Percentiles rank a stretch among this genome's conserved stretches.
Conservation (phyloP, 2,329 filamentous ascomycete species). For the Tolypocladium amazonense region DNA sequence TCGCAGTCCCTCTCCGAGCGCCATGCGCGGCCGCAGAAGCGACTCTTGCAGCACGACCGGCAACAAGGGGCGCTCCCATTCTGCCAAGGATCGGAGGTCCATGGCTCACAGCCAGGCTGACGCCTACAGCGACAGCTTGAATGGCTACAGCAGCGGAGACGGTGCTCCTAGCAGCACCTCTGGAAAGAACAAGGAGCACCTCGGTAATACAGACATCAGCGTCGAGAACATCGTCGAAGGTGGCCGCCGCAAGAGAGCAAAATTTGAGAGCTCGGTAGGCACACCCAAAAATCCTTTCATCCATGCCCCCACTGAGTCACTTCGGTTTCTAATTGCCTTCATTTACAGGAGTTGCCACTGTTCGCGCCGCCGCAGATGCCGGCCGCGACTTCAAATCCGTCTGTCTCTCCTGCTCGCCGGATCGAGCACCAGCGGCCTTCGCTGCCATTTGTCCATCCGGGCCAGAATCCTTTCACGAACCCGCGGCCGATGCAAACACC, state of each 20-base stretch:
- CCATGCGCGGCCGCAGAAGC: conserved; percentile 63
- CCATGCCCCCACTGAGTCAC: not conserved
- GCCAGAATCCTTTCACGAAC: conserved; percentile 72
- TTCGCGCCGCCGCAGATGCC: conserved; percentile 94
- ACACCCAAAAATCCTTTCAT: not conserved
- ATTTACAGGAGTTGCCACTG: conserved; percentile 73
- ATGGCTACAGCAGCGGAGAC: conserved; percentile 81
- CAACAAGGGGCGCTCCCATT: conserved; percentile 61
- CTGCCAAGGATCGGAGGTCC: conserved; percentile 54
- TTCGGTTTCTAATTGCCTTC: conserved; percentile 18
- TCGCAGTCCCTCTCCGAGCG: conserved; percentile 68
- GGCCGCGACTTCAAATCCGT: conserved; percentile 92
- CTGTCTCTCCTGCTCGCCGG: conserved; percentile 81
- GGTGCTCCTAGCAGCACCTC: conserved; percentile 62
- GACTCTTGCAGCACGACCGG: conserved; percentile 51
- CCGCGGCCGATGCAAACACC: conserved; percentile 73
- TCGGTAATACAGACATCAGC: conserved; percentile 94
- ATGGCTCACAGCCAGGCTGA: conserved; percentile 43
- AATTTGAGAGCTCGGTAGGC: conserved; percentile 93
- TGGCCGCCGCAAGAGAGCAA: conserved; percentile 86
- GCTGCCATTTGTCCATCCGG: conserved; percentile 65
- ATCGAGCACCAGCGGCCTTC: conserved; percentile 60
- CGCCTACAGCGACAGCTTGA: conserved; percentile 50
- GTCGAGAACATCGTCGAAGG: conserved; percentile 97
- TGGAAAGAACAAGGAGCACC: conserved; percentile 70